Base-by-base conservation (phyloP, 768 basidiomycete genomes). In the button mushroom (Agaricus bisporus) region DNA sequence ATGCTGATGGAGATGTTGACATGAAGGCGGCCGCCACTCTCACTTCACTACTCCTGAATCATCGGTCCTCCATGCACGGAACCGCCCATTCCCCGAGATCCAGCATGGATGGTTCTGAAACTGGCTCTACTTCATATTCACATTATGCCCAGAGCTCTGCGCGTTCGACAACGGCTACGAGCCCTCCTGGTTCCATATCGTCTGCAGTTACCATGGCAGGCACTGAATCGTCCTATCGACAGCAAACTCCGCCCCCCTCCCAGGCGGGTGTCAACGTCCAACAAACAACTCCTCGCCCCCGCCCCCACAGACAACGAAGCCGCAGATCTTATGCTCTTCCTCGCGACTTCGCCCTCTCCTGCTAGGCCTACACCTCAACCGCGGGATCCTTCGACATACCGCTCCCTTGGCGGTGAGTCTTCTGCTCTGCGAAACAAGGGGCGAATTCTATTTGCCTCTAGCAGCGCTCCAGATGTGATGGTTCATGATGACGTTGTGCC, bases 271-370 rank as follows among this genome's bases (percentile, higher is more conserved):
- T 57, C 49, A 53, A 48, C 17, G 49, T 47, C 29, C 68, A 70
- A 59, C 63, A 59, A 42, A 70, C 65, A 38, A 81, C 71, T 41
- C 80, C 73, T 63, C 79, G 63, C 54, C 76, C 76, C 75, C 56
- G 80, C 71, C 5, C 78, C 81, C n/a, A 81, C 83, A 29, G 88
- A 89, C 64, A 85, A 82, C 56, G 91, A 92, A 62, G 91, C 90
- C 0, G 89, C 91, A n/a, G 88, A 89, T 63, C 69, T 91, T 41
- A 87, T 93, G 82, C 71, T 92, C 18, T 88, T 81, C 68, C 78
- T 93, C 48, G 90, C 91, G 39, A 91, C 89, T 5, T 91, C 88
- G 1, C 90, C 90, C 0, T 91, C 88, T 0, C 90, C 90, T 8
- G 87, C 76, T 17, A 81, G 88, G 38, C 77, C 79, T 18, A 68